Evolutionary conservation across 2,329 filamentous ascomycete species (phyloP), one percentile per base, ranked within the genome.

Genomic region (Aspergillus fischeri): DNA sequence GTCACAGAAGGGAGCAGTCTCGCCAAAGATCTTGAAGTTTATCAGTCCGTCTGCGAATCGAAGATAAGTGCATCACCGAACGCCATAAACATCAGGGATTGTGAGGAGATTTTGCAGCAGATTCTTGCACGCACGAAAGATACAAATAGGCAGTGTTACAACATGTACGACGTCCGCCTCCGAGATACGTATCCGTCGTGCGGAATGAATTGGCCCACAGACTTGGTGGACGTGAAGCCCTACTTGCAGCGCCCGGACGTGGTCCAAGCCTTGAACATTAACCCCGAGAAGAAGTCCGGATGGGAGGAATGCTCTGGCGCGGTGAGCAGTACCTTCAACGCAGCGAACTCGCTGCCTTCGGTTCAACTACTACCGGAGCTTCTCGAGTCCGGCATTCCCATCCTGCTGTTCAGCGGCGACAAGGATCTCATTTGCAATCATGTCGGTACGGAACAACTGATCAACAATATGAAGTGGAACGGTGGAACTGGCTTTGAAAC

Each of bases 341-440:
- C 88, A 14, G 78, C 75, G 51, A 86, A 90, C 14, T 95, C 92
- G 1, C 81, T 80, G 63, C 90, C 94, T 0, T 83, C 91, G 0
- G 78, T 92, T 58, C 78, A 85, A 2, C 78, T 97, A 3, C 80
- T 99, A 1, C 93, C 94, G 0, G 87, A 84, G 3, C 76, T 99
- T 20, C 80, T 99, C 9, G 82, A 87, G 62, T 81, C 94, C 0
- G 76, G 75, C 56, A 77, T 97, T 9, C 88, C 89, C 1, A 82
- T 96, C 44, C 78, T 96, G 1, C 84, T 99, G 21, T 99, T 97
- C 78, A 97, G 92, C 2, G 94, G 94, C 53, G 90, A 92, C 59
- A 86, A 96, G 67, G 94, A 99, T 72, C 79, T 97, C 25, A 97
- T 99, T 66, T 99, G 94, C 83, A 99, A 99, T 73, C 92, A 99